These are phyloP conservation scores for Fusarium ambrosium DNA, from an alignment of 2,329 filamentous ascomycete genomes.

Conservation along the genomic window DNA sequence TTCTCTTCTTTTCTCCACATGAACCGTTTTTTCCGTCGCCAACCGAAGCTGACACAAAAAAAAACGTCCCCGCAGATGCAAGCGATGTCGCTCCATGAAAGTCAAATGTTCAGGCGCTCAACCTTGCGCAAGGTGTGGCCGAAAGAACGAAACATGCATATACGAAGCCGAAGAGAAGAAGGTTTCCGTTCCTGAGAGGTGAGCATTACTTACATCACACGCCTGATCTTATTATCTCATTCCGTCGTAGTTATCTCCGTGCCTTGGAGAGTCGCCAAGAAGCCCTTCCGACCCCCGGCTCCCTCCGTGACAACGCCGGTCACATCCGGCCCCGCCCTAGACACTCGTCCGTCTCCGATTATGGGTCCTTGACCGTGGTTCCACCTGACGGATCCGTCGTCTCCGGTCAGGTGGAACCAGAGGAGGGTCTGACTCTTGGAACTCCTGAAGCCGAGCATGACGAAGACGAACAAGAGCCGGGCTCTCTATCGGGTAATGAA, in stretches of 20 bases:
- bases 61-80: constrained; percentile 29
- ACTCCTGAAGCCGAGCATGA: constrained; percentile 14
- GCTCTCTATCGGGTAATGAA: constrained; percentile 1
- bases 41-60: constrained; percentile 18
- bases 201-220: neutral
- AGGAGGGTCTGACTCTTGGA: constrained; percentile 25
- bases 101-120: constrained; percentile 46
- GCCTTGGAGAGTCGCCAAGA: constrained; percentile 41
- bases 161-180: constrained; percentile 45
- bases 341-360: constrained; percentile 38
- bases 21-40: neutral
- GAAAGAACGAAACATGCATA: constrained; percentile 42
- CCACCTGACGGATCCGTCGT: neutral
- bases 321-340: constrained; percentile 11
- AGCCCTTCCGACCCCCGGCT: constrained; percentile 20
- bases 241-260: constrained; percentile 37
- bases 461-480: constrained; percentile 5
- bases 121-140: constrained; percentile 42
- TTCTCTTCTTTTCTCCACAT: neutral
- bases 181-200: constrained; percentile 44
- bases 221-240: neutral
- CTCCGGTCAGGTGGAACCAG: constrained; percentile 8
- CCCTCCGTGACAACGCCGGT: neutral
- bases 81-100: constrained; percentile 47
- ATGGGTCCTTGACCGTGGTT: constrained; percentile 18